Evolutionary conservation across 2,329 filamentous ascomycete genomes (phyloP).

Genomic region (Aphanoascus verrucosus): DNA sequence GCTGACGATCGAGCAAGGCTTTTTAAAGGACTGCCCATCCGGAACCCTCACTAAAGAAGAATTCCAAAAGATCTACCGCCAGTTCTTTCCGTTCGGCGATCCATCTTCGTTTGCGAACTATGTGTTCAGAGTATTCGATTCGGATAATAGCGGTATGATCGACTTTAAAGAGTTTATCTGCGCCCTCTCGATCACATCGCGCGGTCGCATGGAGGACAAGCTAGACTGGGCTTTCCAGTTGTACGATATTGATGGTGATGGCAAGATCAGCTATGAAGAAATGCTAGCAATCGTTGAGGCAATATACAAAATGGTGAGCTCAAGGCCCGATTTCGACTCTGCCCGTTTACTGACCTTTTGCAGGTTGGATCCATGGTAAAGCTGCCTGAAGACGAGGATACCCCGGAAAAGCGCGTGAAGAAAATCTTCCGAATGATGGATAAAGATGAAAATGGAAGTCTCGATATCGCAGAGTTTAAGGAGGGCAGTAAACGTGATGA

Average conservation of each 20-base stretch:
- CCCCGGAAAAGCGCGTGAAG: conserved; percentile 90
- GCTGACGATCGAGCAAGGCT: conserved; percentile 48
- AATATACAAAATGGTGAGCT: conserved; percentile 94
- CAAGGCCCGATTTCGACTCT: conserved; percentile 5
- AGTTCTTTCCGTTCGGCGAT: conserved; percentile 98
- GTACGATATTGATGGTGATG: conserved; percentile 97
- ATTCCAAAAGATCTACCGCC: conserved; percentile 98
- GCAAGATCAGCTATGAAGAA: conserved; percentile 97
- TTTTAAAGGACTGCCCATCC: conserved; percentile 94
- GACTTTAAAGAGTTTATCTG: conserved; percentile 99
- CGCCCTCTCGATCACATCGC: conserved; percentile 88
- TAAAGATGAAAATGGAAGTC: conserved; percentile 95
- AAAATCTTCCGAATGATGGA: conserved; percentile 99
- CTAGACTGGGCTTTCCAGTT: conserved; percentile 98
- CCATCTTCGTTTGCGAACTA: conserved; percentile 97
- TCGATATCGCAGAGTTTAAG: conserved; percentile 98
- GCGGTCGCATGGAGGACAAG: conserved; percentile 99
- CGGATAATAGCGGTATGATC: conserved; percentile 92
- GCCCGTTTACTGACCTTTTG: neutral
- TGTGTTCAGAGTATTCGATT: conserved; percentile 98
- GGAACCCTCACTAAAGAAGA: conserved; percentile 96
- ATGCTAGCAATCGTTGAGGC: conserved; percentile 98
- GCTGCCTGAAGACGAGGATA: conserved; percentile 95
- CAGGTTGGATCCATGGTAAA: conserved; percentile 99
- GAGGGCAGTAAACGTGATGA: conserved; percentile 98